These are phyloP conservation scores for Boletus rufocinnamomeus DNA, from an alignment of 768 basidiomycete genomes.

Conservation along the genomic window DNA sequence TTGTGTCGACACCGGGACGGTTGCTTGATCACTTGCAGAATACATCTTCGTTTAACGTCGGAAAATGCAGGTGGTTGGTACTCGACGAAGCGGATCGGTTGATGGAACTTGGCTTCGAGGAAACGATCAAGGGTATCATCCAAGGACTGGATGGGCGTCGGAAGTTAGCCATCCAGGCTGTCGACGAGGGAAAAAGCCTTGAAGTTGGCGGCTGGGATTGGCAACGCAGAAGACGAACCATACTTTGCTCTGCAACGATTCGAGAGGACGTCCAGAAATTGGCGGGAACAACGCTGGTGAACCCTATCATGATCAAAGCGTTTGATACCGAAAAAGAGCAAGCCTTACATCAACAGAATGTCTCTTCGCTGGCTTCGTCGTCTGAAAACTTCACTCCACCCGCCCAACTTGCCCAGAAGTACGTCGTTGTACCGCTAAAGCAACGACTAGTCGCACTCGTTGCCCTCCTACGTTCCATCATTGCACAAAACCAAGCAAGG, in stretches of 20 bases:
- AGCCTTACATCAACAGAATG: slow-evolving; percentile 15
- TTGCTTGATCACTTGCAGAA: slow-evolving; percentile 96
- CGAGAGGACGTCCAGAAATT: slow-evolving; percentile 93
- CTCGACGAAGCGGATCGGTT: slow-evolving; percentile 96
- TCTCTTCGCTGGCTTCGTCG: slow-evolving; percentile 21
- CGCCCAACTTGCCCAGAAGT: slow-evolving; percentile 90
- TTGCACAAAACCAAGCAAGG: slow-evolving; percentile 56
- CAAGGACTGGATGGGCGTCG: slow-evolving; percentile 82
- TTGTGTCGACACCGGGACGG: slow-evolving; percentile 94
- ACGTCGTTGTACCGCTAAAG: slow-evolving; percentile 89
- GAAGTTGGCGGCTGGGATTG: slow-evolving; percentile 89
- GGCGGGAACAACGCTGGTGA: slow-evolving; percentile 75
- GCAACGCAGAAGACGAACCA: slow-evolving; percentile 72
- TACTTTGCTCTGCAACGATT: slow-evolving; percentile 97
- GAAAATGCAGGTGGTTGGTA: slow-evolving; percentile 93
- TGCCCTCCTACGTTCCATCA: slow-evolving; percentile 79
- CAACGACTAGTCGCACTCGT: slow-evolving; percentile 90
- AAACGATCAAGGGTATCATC: slow-evolving; percentile 89
- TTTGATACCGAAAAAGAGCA: slow-evolving; percentile 47
- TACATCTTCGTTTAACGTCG: slow-evolving; percentile 88
- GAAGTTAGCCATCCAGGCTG: slow-evolving; percentile 68
- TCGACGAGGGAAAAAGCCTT: slow-evolving; percentile 61
- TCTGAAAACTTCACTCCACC: slow-evolving; percentile 85
- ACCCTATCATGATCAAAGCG: slow-evolving; percentile 85
- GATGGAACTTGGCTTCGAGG: slow-evolving; percentile 98